Conservation (phyloP, 176 grass and related monocot species). For the Ensete glaucum region DNA sequence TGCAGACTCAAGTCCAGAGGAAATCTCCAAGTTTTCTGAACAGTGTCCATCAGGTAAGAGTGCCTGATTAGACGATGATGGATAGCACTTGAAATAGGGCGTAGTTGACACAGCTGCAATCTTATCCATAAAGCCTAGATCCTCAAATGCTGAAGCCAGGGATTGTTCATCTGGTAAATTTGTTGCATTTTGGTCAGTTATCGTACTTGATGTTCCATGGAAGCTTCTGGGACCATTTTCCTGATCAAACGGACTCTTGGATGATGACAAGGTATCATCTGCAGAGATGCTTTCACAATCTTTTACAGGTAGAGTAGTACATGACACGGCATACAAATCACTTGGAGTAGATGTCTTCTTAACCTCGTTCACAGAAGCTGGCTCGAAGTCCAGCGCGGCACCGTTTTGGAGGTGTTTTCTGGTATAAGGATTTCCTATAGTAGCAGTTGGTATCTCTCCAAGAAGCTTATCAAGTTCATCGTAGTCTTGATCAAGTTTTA, state of each 20-base stretch:
- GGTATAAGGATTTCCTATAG: conserved; percentile 5
- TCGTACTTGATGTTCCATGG: background rate
- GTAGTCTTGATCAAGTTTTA: conserved; percentile 13
- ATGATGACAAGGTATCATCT: background rate
- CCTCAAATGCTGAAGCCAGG: conserved; percentile 36
- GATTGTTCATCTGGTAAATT: conserved; percentile 37
- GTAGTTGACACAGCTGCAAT: background rate
- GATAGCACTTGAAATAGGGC: conserved; percentile 1
- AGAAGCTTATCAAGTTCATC: conserved; percentile 26
- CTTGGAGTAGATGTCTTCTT: background rate
- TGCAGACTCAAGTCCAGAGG: background rate
- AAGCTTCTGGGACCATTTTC: background rate
- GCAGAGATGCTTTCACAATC: background rate
- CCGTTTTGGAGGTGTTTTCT: background rate
- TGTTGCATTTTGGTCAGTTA: background rate
- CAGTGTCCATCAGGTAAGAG: background rate
- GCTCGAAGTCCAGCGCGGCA: background rate
- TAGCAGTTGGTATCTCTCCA: conserved; percentile 20
- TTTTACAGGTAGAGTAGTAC: background rate
- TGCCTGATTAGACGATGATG: background rate
- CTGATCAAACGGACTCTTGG: background rate
- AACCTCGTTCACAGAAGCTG: background rate
- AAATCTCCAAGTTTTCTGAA: background rate
- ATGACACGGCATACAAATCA: background rate
- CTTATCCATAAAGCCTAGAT: conserved; percentile 27